phyloP scores from a whole-genome alignment of 2,329 filamentous ascomycete genomes.

The Pseudocercospora crystallina region DNA sequence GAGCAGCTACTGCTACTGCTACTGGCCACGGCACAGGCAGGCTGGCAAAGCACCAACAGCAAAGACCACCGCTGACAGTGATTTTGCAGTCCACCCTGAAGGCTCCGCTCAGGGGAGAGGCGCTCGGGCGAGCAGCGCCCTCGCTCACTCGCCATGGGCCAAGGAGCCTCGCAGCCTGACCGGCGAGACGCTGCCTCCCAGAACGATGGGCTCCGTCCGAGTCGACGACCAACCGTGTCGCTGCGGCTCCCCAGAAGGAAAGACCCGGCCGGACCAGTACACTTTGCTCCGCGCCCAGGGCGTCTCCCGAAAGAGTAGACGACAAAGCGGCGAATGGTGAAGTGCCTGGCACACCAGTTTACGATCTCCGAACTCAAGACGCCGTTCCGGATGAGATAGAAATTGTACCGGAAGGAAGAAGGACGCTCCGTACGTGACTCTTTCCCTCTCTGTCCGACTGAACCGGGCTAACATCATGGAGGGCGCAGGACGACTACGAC shows the following conservation, averaged over 20 bases:
- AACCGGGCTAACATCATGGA: background rate
- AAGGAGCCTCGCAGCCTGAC: background rate
- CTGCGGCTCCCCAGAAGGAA: background rate
- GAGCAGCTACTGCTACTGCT: no score
- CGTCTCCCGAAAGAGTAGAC: constrained; percentile 57
- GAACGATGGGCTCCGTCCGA: background rate
- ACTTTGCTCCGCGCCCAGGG: background rate
- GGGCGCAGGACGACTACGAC: constrained; percentile 11
- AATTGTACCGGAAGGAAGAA: constrained; percentile 50
- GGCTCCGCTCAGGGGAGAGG: no score
- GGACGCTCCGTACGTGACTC: no score
- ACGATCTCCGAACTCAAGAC: constrained; percentile 57
- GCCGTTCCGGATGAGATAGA: constrained; percentile 65
- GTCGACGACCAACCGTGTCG: no score
- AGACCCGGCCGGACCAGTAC: constrained; percentile 2
- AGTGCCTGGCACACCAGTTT: constrained; percentile 61
- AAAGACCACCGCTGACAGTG: no score
- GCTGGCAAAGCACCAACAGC: no score
- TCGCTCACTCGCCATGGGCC: no score
- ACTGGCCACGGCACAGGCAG: no score
- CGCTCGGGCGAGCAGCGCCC: no score
- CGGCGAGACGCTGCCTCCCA: background rate
- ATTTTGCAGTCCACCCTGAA: no score
- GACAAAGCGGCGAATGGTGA: constrained; percentile 59
- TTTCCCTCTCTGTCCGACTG: no score